Conservation (phyloP, 805 yeast genomes). For the Zygosaccharomyces rouxii region DNA sequence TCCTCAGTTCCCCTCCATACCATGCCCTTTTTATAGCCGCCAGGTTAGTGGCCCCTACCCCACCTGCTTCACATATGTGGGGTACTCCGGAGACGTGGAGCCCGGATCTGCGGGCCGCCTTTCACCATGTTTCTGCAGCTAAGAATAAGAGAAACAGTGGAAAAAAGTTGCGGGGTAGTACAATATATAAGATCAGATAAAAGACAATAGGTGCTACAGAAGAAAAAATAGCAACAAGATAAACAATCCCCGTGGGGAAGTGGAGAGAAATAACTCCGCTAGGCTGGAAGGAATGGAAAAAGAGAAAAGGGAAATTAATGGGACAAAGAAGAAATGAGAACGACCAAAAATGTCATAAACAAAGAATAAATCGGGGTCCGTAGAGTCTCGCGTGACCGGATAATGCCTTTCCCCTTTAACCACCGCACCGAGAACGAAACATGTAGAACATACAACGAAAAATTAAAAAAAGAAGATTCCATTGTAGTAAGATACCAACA, state of each 20-base stretch:
- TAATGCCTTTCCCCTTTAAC: too few relatives aligned
- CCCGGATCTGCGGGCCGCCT: neutral
- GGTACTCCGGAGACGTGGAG: neutral
- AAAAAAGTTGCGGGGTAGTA: neutral
- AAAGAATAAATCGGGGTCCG: too few relatives aligned
- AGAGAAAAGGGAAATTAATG: neutral
- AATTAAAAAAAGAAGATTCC: too few relatives aligned
- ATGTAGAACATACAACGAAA: too few relatives aligned
- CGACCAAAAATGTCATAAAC: too few relatives aligned
- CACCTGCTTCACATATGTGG: neutral
- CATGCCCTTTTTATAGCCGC: neutral
- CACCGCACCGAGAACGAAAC: too few relatives aligned
- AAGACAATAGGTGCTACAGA: neutral
- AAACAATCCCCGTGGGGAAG: neutral
- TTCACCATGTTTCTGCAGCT: neutral
- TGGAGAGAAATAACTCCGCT: neutral
- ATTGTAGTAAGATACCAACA: too few relatives aligned
- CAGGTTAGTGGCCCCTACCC: neutral
- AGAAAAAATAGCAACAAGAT: conserved; percentile 1
- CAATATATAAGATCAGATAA: neutral
- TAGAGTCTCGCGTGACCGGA: too few relatives aligned
- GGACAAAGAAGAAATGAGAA: neutral
- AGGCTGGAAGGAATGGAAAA: neutral
- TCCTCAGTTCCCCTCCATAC: neutral
- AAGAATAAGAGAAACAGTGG: conserved; percentile 6